Conservation (phyloP, 129 eudicot species). For the Flaveria sonorensis region DNA sequence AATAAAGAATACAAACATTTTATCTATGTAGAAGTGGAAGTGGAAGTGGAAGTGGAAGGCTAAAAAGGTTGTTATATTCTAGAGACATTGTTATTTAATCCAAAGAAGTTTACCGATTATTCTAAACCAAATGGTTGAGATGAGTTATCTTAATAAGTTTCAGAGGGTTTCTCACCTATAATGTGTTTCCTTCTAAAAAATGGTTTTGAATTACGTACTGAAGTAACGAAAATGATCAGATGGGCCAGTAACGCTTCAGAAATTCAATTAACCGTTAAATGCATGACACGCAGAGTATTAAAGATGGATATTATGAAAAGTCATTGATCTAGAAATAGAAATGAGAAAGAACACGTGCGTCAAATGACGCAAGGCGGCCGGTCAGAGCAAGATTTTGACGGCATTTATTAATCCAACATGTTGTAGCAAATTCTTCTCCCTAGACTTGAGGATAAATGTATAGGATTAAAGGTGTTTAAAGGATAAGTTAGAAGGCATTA, state of each 20-base stretch:
- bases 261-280: background rate
- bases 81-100: background rate
- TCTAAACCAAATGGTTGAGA: too few species aligned
- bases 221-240: too few species aligned
- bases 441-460: background rate
- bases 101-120: background rate
- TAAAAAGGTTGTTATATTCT: slow-evolving; percentile 12
- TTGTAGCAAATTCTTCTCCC: slow-evolving; percentile 36
- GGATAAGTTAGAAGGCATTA: background rate
- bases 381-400: slow-evolving; percentile 36
- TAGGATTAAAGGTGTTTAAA: background rate
- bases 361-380: slow-evolving; percentile 63
- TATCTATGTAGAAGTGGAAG: too few species aligned
- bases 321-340: slow-evolving; percentile 14
- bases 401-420: slow-evolving; percentile 32
- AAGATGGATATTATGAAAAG: background rate
- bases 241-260: too few species aligned
- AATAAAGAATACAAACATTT: too few species aligned
- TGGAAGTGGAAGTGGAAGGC: too few species aligned
- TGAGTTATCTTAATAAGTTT: too few species aligned
- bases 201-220: too few species aligned
- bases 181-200: too few species aligned
- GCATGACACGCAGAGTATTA: background rate
- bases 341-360: slow-evolving; percentile 46
- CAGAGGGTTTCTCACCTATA: too few species aligned